Evolutionary conservation across 2,329 filamentous ascomycete species (phyloP).

Genomic region (Truncatella angustata): DNA sequence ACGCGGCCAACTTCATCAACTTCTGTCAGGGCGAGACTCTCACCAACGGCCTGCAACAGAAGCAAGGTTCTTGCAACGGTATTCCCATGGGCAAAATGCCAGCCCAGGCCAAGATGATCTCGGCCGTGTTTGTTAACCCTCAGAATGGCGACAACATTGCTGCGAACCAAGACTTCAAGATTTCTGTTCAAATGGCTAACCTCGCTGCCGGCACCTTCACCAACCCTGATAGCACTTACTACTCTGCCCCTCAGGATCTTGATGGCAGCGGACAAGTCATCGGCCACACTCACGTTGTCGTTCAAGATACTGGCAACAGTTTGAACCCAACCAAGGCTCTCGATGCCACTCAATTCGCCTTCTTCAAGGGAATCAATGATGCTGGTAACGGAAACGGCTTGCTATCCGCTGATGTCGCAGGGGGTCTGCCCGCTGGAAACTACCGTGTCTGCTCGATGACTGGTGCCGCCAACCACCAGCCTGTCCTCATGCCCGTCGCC

Average conservation of each 20-base stretch:
- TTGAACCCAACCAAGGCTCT: constrained; percentile 51
- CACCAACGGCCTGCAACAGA: constrained; percentile 60
- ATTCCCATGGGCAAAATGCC: constrained; percentile 62
- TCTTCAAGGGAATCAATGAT: constrained; percentile 69
- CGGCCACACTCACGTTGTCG: constrained; percentile 58
- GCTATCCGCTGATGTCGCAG: constrained; percentile 51
- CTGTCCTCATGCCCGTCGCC: constrained; percentile 64
- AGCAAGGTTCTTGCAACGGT: constrained; percentile 62
- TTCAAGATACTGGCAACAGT: constrained; percentile 53
- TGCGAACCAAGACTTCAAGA: constrained; percentile 49
- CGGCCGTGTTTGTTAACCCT: constrained; percentile 52
- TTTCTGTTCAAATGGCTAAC: constrained; percentile 52
- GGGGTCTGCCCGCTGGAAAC: constrained; percentile 59
- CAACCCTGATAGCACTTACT: constrained; percentile 59
- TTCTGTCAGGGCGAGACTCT: constrained; percentile 53
- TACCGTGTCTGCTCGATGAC: constrained; percentile 67
- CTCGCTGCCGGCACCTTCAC: constrained; percentile 59
- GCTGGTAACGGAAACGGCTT: constrained; percentile 54
- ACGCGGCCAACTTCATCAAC: constrained; percentile 62
- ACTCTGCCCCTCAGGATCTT: constrained; percentile 56
- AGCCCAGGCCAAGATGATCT: constrained; percentile 53
- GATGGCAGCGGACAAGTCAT: constrained; percentile 48
- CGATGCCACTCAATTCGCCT: constrained; percentile 53
- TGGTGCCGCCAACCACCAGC: constrained; percentile 63
- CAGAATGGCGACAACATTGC: constrained; percentile 47